Evolutionary conservation across 805 yeast genomes (phyloP).

Genomic region (Starmera caribaea): DNA sequence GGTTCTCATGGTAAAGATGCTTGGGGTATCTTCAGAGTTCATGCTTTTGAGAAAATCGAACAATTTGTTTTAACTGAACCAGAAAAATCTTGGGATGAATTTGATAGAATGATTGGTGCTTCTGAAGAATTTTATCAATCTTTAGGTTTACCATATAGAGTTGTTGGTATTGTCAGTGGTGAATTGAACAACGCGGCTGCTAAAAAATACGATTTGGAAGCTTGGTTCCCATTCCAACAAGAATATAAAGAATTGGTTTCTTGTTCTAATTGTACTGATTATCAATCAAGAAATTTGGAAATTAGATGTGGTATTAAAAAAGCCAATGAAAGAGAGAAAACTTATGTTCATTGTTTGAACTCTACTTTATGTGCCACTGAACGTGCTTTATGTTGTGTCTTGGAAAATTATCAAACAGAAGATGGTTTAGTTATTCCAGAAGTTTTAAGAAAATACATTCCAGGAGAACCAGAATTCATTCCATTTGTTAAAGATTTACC

Average conservation of each 20-base stretch:
- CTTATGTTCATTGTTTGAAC: constrained; percentile 96
- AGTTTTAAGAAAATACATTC: constrained; percentile 91
- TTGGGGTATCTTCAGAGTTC: constrained; percentile 99
- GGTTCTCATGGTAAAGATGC: constrained; percentile 99
- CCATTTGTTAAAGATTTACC: constrained; percentile 88
- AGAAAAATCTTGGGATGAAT: constrained; percentile 95
- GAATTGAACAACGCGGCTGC: constrained; percentile 99
- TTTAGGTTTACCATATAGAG: constrained; percentile 89
- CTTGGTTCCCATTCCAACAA: constrained; percentile 99
- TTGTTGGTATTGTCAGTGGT: constrained; percentile 96
- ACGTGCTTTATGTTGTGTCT: constrained; percentile 94
- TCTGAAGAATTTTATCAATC: constrained; percentile 92
- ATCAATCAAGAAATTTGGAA: constrained; percentile 97
- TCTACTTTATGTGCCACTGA: constrained; percentile 96
- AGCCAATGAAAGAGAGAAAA: constrained; percentile 90
- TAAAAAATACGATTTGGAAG: constrained; percentile 96
- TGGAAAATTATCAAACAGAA: constrained; percentile 97
- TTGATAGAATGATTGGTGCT: constrained; percentile 85
- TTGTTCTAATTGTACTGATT: constrained; percentile 98
- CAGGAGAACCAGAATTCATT: constrained; percentile 96
- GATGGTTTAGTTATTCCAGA: constrained; percentile 92
- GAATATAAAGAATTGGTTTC: constrained; percentile 98
- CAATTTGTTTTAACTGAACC: constrained; percentile 96
- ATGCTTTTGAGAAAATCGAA: constrained; percentile 96
- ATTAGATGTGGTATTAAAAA: constrained; percentile 98